Conservation (phyloP, 225 moss, liverwort and hornwort genomes). For the Physcomitrium patens region DNA sequence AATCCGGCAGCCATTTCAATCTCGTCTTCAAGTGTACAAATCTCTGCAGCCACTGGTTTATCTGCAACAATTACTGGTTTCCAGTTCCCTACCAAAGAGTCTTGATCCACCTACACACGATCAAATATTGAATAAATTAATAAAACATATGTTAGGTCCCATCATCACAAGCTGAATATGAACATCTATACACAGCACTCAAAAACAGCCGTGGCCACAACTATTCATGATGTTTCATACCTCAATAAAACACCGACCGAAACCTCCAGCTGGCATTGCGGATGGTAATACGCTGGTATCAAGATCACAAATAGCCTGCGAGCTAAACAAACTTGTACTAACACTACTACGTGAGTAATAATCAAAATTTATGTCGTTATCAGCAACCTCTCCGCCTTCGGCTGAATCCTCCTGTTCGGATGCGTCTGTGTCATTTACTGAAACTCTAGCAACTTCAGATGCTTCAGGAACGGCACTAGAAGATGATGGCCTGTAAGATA, state of each 20-base stretch:
- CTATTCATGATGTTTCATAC: conserved; percentile 27
- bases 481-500: no score
- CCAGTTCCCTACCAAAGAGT: conserved; percentile 55
- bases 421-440: background rate
- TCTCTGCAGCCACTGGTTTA: conserved; percentile 55
- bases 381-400: background rate
- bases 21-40: conserved; percentile 59
- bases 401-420: background rate
- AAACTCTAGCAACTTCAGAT: background rate
- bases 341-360: background rate
- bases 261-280: conserved; percentile 35
- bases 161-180: no score
- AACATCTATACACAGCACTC: background rate
- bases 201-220: no score
- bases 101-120: conserved; percentile 61
- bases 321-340: background rate
- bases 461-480: background rate
- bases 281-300: conserved; percentile 36
- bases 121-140: background rate
- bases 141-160: background rate
- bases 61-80: conserved; percentile 77
- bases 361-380: conserved; percentile 6
- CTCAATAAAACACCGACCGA: conserved; percentile 93
- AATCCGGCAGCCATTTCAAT: conserved; percentile 31
- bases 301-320: conserved; percentile 36